Percentiles rank a stretch among this genome's conserved stretches.
Conservation (phyloP, 139 green algal genomes). For the Chlamydomonas eustigma region DNA sequence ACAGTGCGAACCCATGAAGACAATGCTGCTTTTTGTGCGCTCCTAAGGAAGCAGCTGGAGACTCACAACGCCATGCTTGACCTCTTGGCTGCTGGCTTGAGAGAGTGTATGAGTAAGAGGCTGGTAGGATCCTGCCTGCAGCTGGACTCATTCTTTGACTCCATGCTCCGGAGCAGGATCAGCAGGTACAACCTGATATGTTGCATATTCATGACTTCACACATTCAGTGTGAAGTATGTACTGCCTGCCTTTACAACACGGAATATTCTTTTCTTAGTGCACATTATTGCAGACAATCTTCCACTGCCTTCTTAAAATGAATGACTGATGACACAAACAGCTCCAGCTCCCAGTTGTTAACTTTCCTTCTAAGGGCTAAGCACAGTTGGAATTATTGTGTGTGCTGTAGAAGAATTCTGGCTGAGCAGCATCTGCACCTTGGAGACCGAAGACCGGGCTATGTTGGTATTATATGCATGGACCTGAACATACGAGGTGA, state of each 20-base stretch:
- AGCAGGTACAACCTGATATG: constrained; percentile 50
- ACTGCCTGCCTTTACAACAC: too few species aligned
- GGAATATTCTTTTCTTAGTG: too few species aligned
- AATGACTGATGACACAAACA: too few species aligned
- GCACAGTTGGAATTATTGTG: too few species aligned
- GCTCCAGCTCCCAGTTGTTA: too few species aligned
- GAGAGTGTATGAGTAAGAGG: constrained; percentile 61
- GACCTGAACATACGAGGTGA: constrained; percentile 52
- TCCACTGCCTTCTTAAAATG: too few species aligned
- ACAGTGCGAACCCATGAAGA: constrained; percentile 50
- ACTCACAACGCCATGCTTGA: constrained; percentile 83
- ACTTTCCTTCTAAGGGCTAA: too few species aligned
- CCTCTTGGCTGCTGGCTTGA: constrained; percentile 68
- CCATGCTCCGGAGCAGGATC: constrained; percentile 70
- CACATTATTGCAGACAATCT: too few species aligned
- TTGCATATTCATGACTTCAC: too few species aligned
- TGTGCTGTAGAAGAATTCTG: constrained; percentile 31
- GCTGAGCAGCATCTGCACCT: constrained; percentile 91
- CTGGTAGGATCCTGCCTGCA: constrained; percentile 72
- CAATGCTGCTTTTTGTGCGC: constrained; percentile 63
- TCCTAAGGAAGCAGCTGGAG: constrained; percentile 81
- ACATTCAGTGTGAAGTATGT: too few species aligned
- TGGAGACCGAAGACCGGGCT: constrained; percentile 40
- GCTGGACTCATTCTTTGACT: constrained; percentile 76
- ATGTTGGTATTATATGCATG: constrained; percentile 71